These are phyloP conservation scores for Phytophthora pistaciae DNA, from an alignment of 352 stramenopile genomes.

Conservation along the genomic window DNA sequence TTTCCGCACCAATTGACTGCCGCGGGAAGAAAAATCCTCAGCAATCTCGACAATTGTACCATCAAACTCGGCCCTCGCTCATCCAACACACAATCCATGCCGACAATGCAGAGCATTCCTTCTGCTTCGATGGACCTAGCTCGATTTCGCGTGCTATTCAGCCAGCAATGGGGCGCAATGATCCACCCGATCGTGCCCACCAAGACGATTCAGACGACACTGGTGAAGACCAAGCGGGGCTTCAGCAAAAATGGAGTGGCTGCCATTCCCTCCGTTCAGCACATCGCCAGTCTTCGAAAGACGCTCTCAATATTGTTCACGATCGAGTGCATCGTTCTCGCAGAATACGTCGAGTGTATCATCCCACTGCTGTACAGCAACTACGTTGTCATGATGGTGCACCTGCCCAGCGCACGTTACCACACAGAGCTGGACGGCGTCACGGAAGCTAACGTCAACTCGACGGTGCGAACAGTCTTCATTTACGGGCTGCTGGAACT, in stretches of 20 bases:
- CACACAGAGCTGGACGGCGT: conserved; percentile 40
- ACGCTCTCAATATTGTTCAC: conserved; percentile 36
- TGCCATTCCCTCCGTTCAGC: conserved; percentile 14
- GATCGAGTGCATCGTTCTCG: conserved; percentile 45
- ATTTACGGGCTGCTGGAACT: conserved; percentile 41
- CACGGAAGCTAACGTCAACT: conserved; percentile 1
- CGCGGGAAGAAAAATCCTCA: background rate
- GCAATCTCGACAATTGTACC: conserved; percentile 3
- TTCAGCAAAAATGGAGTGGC: background rate
- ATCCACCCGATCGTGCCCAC: background rate
- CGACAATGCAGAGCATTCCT: conserved; percentile 5
- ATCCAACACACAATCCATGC: conserved; percentile 29
- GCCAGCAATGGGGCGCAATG: conserved; percentile 7
- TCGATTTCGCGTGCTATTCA: conserved; percentile 4
- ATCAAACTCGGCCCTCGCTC: background rate
- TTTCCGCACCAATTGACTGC: conserved; percentile 14
- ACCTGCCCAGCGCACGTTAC: conserved; percentile 38
- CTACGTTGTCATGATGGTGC: conserved; percentile 37
- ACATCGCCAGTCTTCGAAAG: conserved; percentile 21
- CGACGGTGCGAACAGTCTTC: conserved; percentile 28
- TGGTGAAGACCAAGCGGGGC: background rate
- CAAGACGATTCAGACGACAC: background rate
- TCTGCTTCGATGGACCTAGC: background rate
- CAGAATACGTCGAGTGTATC: conserved; percentile 51
- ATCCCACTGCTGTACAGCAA: conserved; percentile 45